Evolutionary conservation across 805 yeast genomes (phyloP), one percentile per base, ranked within the genome.

Genomic region (Yamadazyma akitaensis): DNA sequence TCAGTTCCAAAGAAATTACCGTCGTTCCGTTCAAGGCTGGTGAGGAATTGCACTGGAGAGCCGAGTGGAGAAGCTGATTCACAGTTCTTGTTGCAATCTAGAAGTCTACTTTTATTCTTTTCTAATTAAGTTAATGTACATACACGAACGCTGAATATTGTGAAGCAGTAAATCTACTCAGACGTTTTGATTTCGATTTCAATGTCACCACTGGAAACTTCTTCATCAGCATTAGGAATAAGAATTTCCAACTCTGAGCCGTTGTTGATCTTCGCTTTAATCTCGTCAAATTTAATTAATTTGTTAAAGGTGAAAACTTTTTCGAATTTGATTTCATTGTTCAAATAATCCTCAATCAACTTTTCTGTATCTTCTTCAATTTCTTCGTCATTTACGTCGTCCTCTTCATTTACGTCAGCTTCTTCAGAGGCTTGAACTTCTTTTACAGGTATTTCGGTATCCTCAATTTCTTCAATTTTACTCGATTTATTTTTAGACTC

Each of bases 21-120:
- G 77, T 72, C 12, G 92, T 89, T 14, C 98, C 97, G 8, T 92
- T 92, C 75, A 76, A 74, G 55, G 90, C 97, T 7, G 96, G 96
- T 14, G 81, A 85, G 44, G 76, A 72, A 46, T 73, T 92, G 42
- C 59, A 72, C 28, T 92, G 95, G 89, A 64, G 80, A 9, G 77
- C 81, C 5, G 86, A 84, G 65, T 91, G 97, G 97, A 64, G 73
- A 54, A 56, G 42, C 31, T 35, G 33, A 32, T 12, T 24, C 16
- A 37, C 14, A 11, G 2, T n/a, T 19, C n/a, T 13, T 5, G n/a
- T 11, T 12, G 5, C n/a, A 12, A 28, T 5, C 32, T 13, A 33
- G 21, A 13, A 14, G 5, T 33, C 12, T 34, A 19, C 14, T 9
- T 26, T 19, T 42, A 42, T 38, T 43, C 37, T 43, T 19, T 21